phyloP scores from a whole-genome alignment of 2,329 filamentous ascomycete species.

The Colletotrichum sp. region DNA sequence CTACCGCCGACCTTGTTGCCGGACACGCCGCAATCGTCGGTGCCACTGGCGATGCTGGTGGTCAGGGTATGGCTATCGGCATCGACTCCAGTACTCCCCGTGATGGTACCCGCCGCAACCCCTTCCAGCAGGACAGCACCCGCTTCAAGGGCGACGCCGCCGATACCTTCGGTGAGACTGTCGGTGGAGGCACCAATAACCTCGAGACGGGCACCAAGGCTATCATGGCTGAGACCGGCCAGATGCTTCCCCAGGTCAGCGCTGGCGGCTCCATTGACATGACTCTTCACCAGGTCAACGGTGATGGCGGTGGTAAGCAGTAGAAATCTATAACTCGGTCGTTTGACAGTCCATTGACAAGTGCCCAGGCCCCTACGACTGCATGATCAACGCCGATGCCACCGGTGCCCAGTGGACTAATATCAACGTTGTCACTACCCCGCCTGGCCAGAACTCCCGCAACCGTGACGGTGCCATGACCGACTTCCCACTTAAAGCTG shows the following conservation, averaged over 20 bases:
- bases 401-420: conserved; percentile 58
- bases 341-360: neutral
- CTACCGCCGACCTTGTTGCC: conserved; percentile 59
- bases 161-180: conserved; percentile 62
- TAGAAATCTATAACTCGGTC: neutral
- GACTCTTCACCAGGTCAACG: conserved; percentile 72
- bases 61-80: conserved; percentile 55
- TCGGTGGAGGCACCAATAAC: conserved; percentile 61
- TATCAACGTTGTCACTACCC: conserved; percentile 59
- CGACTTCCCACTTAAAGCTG: conserved; percentile 59
- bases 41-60: conserved; percentile 63
- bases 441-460: conserved; percentile 55
- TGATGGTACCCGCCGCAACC: conserved; percentile 63
- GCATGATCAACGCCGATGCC: conserved; percentile 67
- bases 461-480: conserved; percentile 45
- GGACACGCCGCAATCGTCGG: conserved; percentile 66
- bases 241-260: conserved; percentile 62
- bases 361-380: conserved; percentile 55
- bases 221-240: conserved; percentile 63
- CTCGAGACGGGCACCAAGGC: conserved; percentile 59
- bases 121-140: conserved; percentile 70
- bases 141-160: conserved; percentile 61
- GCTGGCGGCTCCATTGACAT: conserved; percentile 63
- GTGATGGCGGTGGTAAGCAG: conserved; percentile 61
- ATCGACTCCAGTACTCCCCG: conserved; percentile 63